A percentile compares a stretch with the other conserved stretches of the same genome.
phyloP scores from a whole-genome alignment of 164 flowering plant genomes.

The Protea cynaroides region DNA sequence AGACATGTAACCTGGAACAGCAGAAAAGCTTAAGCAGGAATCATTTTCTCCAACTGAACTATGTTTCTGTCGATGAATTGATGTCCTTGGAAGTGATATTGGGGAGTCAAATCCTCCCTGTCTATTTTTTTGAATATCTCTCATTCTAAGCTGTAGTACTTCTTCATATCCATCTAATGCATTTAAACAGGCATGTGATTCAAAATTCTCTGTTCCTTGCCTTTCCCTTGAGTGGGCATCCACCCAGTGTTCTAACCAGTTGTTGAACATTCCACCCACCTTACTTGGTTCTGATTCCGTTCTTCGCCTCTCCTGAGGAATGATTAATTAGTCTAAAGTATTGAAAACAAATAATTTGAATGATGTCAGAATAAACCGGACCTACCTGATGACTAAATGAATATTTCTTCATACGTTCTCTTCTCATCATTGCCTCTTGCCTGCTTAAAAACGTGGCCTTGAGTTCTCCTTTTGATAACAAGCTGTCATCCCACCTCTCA shows the following conservation, averaged over 20 bases:
- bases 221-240: slow-evolving; percentile 45
- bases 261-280: slow-evolving; percentile 33
- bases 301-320: slow-evolving; percentile 29
- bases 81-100: slow-evolving; percentile 24
- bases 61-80: slow-evolving; percentile 27
- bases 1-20: slow-evolving; percentile 67
- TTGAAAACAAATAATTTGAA: neutral
- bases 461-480: slow-evolving; percentile 41
- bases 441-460: slow-evolving; percentile 37
- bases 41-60: slow-evolving; percentile 24
- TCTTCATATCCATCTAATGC: slow-evolving; percentile 16
- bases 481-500: slow-evolving; percentile 50
- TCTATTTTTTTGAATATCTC: slow-evolving; percentile 14
- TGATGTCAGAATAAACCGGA: neutral
- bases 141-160: slow-evolving; percentile 16
- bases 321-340: neutral
- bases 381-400: slow-evolving; percentile 39
- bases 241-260: slow-evolving; percentile 75
- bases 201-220: slow-evolving; percentile 31
- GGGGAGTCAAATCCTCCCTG: slow-evolving; percentile 27
- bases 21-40: slow-evolving; percentile 37
- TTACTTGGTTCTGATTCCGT: slow-evolving; percentile 40
- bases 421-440: slow-evolving; percentile 41
- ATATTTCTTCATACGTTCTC: slow-evolving; percentile 54
- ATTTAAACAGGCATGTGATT: slow-evolving; percentile 21